These are phyloP conservation scores for Geranium incanum DNA, from an alignment of 441 rosid genomes.

Conservation along the genomic window DNA sequence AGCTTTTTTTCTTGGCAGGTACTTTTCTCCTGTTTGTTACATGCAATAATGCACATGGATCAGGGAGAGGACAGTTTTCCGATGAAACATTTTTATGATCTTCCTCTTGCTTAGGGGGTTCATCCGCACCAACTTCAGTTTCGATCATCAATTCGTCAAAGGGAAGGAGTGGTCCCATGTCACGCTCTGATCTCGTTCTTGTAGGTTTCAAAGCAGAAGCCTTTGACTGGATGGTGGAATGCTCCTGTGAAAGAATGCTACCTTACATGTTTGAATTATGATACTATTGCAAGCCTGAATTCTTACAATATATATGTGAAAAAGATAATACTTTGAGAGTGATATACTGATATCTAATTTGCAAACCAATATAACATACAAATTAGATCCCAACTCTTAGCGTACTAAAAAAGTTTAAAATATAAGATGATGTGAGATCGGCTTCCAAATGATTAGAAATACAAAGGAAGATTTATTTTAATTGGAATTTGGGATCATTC, in stretches of 20 bases:
- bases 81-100: conserved; percentile 22
- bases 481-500: neutral
- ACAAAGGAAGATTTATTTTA: neutral
- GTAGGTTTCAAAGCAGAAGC: conserved; percentile 42
- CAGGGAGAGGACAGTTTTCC: conserved; percentile 50
- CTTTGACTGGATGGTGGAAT: conserved; percentile 34
- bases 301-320: neutral
- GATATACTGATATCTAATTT: neutral
- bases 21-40: conserved; percentile 80
- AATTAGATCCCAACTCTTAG: neutral
- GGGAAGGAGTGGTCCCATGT: conserved; percentile 59
- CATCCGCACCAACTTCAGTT: conserved; percentile 27
- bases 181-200: conserved; percentile 31
- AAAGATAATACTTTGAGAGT: conserved; percentile 4
- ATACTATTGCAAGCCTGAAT: neutral
- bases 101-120: conserved; percentile 35
- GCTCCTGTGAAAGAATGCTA: conserved; percentile 32
- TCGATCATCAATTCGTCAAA: conserved; percentile 57
- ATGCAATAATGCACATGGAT: conserved; percentile 62
- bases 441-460: neutral
- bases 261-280: conserved; percentile 7
- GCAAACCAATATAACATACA: neutral
- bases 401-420: neutral
- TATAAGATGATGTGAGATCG: neutral
- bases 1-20: conserved; percentile 43